A percentile compares a stretch with the other conserved stretches of the same genome.
These are phyloP conservation scores for Dothideomycetes sp. DNA, from an alignment of 2,329 filamentous ascomycete genomes.

Conservation along the genomic window DNA sequence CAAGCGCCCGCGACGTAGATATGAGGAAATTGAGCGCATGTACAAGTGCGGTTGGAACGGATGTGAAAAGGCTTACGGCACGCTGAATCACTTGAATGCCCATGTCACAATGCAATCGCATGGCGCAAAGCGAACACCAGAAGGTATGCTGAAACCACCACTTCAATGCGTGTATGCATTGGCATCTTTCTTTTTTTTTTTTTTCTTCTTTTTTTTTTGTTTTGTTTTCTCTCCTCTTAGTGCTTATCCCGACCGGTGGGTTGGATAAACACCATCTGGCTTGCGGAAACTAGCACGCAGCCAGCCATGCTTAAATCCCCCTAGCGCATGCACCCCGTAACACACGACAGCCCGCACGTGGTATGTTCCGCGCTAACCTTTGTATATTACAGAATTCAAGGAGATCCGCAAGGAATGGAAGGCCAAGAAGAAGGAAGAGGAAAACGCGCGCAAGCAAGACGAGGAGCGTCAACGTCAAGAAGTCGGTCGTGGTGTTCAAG, in stretches of 20 bases:
- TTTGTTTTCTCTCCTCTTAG: too few relatives aligned
- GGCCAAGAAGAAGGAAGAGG: constrained; percentile 97
- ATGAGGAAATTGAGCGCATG: constrained; percentile 99
- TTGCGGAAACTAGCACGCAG: constrained; percentile 23
- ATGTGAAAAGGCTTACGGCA: constrained; percentile 97
- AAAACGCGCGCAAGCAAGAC: constrained; percentile 77
- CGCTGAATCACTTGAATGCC: constrained; percentile 91
- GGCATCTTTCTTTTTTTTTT: too few relatives aligned
- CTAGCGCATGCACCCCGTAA: constrained; percentile 24
- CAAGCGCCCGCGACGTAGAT: constrained; percentile 84
- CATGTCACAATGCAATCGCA: constrained; percentile 99
- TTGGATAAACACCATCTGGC: constrained; percentile 20
- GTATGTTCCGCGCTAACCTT: constrained; percentile 28
- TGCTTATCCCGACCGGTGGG: constrained; percentile 18
- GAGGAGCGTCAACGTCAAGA: constrained; percentile 72
- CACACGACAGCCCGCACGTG: constrained; percentile 17
- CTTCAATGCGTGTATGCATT: too few relatives aligned
- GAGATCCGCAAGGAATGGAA: constrained; percentile 99
- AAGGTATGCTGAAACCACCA: constrained; percentile 57
- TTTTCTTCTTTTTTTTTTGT: too few relatives aligned
- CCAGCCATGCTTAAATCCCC: constrained; percentile 20
- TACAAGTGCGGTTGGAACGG: constrained; percentile 99
- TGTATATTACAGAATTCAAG: constrained; percentile 77
- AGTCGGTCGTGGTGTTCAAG: constrained; percentile 45
- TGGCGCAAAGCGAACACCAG: constrained; percentile 85